Evolutionary conservation across 2,329 filamentous ascomycete genomes (phyloP).

Genomic region (Bretziella fagacearum): DNA sequence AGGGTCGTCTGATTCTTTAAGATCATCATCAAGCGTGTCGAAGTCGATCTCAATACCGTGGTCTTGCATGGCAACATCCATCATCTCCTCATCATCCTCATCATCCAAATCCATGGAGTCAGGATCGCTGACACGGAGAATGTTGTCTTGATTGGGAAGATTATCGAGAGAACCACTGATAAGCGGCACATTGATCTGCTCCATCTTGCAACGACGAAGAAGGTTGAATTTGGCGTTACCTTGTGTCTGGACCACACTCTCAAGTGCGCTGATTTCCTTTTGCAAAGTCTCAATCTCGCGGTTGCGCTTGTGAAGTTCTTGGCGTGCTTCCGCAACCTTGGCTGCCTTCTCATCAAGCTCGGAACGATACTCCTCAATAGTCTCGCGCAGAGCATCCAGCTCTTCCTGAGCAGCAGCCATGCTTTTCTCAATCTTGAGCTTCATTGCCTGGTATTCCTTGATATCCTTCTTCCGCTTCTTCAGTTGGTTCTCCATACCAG

Average conservation of each 20-base stretch:
- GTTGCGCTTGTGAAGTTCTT: constrained; percentile 66
- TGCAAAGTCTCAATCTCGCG: constrained; percentile 61
- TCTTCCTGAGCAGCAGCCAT: constrained; percentile 59
- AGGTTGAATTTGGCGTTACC: constrained; percentile 69
- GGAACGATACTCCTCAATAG: constrained; percentile 50
- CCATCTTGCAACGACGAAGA: constrained; percentile 77
- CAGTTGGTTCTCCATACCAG: constrained; percentile 47
- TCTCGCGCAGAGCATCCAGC: constrained; percentile 57
- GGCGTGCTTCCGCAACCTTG: constrained; percentile 59
- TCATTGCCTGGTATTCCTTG: constrained; percentile 51
- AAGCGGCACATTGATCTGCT: constrained; percentile 78
- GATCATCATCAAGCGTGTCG: constrained; percentile 59
- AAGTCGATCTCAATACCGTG: constrained; percentile 89
- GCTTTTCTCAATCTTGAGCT: constrained; percentile 54
- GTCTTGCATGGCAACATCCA: constrained; percentile 57
- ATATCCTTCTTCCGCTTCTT: constrained; percentile 53
- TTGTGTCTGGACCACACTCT: constrained; percentile 73
- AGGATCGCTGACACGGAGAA: constrained; percentile 53
- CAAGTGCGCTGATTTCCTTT: constrained; percentile 61
- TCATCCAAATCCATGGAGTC: constrained; percentile 91
- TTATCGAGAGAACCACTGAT: constrained; percentile 60
- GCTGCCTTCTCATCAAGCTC: constrained; percentile 53
- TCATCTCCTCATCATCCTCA: constrained; percentile 34
- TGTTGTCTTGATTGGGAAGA: constrained; percentile 69
- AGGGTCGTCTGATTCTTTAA: constrained; percentile 57